Evolutionary conservation across 208 protist genomes (phyloP), one percentile per base, ranked within the genome.

Genomic region (Lotmaria passim): DNA sequence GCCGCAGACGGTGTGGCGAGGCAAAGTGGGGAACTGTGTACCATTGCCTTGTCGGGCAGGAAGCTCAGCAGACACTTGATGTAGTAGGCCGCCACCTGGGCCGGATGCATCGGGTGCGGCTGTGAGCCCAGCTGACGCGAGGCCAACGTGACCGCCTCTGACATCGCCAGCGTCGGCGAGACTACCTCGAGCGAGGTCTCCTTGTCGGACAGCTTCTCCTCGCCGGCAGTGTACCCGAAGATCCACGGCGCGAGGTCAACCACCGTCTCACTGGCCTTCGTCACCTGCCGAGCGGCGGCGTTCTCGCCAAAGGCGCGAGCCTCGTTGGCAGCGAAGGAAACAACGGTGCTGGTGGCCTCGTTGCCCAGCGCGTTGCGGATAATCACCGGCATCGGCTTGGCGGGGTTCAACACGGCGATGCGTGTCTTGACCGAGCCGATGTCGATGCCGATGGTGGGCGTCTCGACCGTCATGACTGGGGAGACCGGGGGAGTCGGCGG

Each of bases 351-450:
- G 3, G 88, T 93, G 1, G 78, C 62, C 63, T 93, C 88, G 66
- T 91, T 89, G 62, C 84, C 83, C 24, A 93, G 74, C 31, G 76
- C 65, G 57, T 93, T 93, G 69, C 85, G 84, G 1, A 93, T 59
- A 15, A 91, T 83, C 12, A 50, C 74, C 1, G 88, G 88, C 88
- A 93, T 93, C 19, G 66, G 77, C 64, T 83, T 84, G 7, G 31
- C 28, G 1, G 79, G 62, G 28, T 88, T 70, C 34, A 91, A 63
- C 60, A 82, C n/a, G 0, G 85, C 84, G 14, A 91, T 46, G 24
- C 88, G 84, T 2, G 85, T 85, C 39, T 77, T 86, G 31, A 68
- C 47, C 34, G 81, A 78, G 44, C 88, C 88, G 8, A 93, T 63
- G 61, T 93, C 88, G 31, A 93, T 62, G 51, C 85, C 88, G 26